Evolutionary conservation across 2,329 filamentous ascomycete species (phyloP).

Genomic region (Clarireedia monteithiana): DNA sequence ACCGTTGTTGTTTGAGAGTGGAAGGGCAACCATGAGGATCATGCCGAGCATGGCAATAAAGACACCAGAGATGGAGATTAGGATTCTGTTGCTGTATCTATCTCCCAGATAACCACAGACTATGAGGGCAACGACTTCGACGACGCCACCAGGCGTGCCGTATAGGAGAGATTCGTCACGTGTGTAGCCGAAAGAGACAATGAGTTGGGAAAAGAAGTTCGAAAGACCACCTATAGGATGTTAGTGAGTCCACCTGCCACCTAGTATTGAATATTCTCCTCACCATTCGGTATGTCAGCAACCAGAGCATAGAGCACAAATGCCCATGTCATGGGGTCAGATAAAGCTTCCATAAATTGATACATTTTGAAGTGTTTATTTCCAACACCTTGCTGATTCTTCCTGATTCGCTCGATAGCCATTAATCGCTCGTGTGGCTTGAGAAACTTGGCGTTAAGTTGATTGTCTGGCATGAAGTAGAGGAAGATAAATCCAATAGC

Average conservation of each 20-base stretch:
- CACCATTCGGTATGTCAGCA: conserved; percentile 26
- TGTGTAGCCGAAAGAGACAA: conserved; percentile 37
- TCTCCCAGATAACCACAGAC: conserved; percentile 24
- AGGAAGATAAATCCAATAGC: conserved; percentile 35
- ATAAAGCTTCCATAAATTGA: conserved; percentile 42
- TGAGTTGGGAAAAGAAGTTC: conserved; percentile 52
- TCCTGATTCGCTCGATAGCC: conserved; percentile 38
- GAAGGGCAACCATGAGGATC: conserved; percentile 31
- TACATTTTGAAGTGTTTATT: conserved; percentile 44
- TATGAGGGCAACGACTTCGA: conserved; percentile 24
- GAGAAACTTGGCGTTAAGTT: conserved; percentile 37
- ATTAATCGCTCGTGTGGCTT: conserved; percentile 37
- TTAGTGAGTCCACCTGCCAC: neutral
- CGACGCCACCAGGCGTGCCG: conserved; percentile 25
- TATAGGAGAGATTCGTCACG: conserved; percentile 26
- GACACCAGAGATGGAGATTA: conserved; percentile 30
- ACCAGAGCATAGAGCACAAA: conserved; percentile 39
- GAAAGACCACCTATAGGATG: conserved; percentile 39
- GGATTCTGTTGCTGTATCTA: conserved; percentile 23
- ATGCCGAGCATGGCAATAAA: conserved; percentile 29
- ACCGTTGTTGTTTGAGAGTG: conserved; percentile 30
- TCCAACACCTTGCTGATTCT: conserved; percentile 51
- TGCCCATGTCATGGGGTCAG: conserved; percentile 28
- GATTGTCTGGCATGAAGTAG: conserved; percentile 36
- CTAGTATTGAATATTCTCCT: neutral